Evolutionary conservation across 345 rosid genomes (phyloP).

Genomic region (Conringia planisiliqua): DNA sequence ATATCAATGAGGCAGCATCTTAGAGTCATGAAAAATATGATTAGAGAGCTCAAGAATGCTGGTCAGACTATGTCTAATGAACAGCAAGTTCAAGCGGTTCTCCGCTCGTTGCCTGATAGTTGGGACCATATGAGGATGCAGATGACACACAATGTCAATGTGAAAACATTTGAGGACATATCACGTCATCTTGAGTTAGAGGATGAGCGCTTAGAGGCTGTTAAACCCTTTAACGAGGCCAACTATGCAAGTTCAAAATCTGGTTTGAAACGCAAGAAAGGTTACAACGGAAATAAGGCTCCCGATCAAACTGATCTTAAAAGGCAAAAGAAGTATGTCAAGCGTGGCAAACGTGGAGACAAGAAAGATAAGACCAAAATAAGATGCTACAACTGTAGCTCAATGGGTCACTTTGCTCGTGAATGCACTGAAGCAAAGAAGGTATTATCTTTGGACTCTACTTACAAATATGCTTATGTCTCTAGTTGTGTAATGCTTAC

Average conservation of each 20-base stretch:
- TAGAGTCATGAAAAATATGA: not conserved
- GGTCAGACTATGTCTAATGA: not conserved
- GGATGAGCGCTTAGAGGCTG: not conserved
- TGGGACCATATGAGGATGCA: not conserved
- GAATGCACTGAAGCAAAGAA: conserved; percentile 11
- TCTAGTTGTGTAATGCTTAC: not conserved
- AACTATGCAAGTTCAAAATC: not conserved
- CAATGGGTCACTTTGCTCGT: conserved; percentile 12
- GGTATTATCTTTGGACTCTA: not conserved
- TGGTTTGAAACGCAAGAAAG: not conserved
- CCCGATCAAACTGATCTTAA: not conserved
- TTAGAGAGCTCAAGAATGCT: not conserved
- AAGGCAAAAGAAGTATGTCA: not conserved
- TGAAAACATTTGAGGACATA: not conserved
- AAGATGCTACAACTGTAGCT: not conserved
- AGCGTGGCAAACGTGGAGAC: not conserved
- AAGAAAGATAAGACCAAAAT: not conserved
- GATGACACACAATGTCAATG: not conserved
- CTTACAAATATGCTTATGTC: not conserved
- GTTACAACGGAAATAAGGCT: not conserved
- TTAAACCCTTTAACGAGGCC: not conserved
- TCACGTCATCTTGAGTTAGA: too few relatives aligned
- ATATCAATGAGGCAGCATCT: not conserved
- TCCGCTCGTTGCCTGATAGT: not conserved
- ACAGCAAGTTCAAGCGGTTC: not conserved